Conservation (phyloP, 2,329 filamentous ascomycete species). For the Escovopsis sp. region DNA sequence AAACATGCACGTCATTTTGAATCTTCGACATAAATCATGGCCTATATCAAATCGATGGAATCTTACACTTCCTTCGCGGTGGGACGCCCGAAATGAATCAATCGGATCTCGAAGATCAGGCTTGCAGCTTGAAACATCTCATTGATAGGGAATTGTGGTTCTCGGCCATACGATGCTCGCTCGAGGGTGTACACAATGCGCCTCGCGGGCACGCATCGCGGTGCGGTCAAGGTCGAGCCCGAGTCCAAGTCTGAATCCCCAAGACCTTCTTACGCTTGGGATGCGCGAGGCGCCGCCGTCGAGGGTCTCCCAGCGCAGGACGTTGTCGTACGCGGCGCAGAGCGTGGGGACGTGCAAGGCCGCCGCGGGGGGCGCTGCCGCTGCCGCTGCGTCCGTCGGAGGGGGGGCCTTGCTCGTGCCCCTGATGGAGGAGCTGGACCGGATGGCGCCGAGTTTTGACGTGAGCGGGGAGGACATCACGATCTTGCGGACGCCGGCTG, state of each 20-base stretch:
- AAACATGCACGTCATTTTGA: no score
- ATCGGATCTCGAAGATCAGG: no score
- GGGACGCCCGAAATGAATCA: no score
- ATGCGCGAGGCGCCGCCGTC: slow-evolving; percentile 10
- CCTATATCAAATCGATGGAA: no score
- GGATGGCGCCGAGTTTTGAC: slow-evolving; percentile 79
- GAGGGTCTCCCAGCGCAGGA: slow-evolving; percentile 21
- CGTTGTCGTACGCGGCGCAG: slow-evolving; percentile 25
- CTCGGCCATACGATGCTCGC: slow-evolving; percentile 16
- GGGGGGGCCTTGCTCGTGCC: slow-evolving; percentile 30
- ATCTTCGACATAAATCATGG: no score
- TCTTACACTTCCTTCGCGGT: no score
- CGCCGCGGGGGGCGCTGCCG: slow-evolving; percentile 3
- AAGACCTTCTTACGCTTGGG: no score
- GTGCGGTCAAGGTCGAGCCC: slow-evolving; percentile 13
- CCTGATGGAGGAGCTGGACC: slow-evolving; percentile 62
- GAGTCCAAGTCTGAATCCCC: slow-evolving; percentile 1
- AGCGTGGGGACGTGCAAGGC: slow-evolving; percentile 13
- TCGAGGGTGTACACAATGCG: slow-evolving; percentile 19
- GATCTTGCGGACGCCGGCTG: slow-evolving; percentile 64
- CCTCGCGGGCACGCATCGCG: slow-evolving; percentile 12
- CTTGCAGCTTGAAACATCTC: no score
- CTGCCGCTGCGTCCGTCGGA: slow-evolving; percentile 13
- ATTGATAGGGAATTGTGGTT: no score
- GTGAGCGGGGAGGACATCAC: slow-evolving; percentile 65